A percentile compares a stretch with the other conserved stretches of the same genome.
Conservation (phyloP, 768 basidiomycete genomes). For the Termitomyces sp. region DNA sequence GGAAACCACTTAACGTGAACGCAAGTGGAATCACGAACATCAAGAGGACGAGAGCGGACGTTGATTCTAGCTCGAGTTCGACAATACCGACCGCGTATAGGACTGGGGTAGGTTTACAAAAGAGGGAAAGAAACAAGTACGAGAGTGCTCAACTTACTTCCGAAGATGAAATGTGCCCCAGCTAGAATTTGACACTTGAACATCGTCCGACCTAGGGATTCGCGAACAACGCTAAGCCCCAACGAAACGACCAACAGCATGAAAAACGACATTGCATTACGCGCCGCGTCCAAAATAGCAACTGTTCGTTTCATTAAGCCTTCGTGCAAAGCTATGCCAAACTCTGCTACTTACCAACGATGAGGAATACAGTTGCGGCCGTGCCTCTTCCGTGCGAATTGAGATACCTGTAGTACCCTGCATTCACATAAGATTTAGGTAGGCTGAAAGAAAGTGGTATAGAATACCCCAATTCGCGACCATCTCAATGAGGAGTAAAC, state of each 20-base stretch:
- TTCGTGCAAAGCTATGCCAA: background rate
- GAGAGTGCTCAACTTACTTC: slow-evolving; percentile 53
- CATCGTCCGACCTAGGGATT: slow-evolving; percentile 84
- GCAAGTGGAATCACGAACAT: slow-evolving; percentile 93
- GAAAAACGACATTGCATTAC: slow-evolving; percentile 95
- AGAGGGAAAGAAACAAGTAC: background rate
- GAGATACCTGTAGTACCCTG: slow-evolving; percentile 91
- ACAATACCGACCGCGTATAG: slow-evolving; percentile 95
- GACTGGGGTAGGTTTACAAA: slow-evolving; percentile 36
- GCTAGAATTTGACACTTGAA: slow-evolving; percentile 76
- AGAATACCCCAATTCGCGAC: slow-evolving; percentile 79
- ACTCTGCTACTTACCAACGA: slow-evolving; percentile 62
- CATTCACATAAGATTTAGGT: background rate
- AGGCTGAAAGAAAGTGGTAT: background rate
- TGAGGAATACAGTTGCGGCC: slow-evolving; percentile 83
- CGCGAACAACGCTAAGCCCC: slow-evolving; percentile 88
- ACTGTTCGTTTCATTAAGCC: slow-evolving; percentile 37
- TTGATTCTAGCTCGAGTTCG: slow-evolving; percentile 86
- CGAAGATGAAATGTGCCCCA: slow-evolving; percentile 86
- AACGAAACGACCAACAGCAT: slow-evolving; percentile 89
- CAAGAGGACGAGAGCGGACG: slow-evolving; percentile 77
- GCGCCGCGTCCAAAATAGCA: slow-evolving; percentile 90
- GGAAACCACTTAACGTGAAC: slow-evolving; percentile 91
- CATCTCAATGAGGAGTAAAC: slow-evolving; percentile 90
- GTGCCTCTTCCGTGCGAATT: slow-evolving; percentile 78